Conservation (phyloP, 805 yeast genomes). For the Wickerhamiella bombiphila region DNA sequence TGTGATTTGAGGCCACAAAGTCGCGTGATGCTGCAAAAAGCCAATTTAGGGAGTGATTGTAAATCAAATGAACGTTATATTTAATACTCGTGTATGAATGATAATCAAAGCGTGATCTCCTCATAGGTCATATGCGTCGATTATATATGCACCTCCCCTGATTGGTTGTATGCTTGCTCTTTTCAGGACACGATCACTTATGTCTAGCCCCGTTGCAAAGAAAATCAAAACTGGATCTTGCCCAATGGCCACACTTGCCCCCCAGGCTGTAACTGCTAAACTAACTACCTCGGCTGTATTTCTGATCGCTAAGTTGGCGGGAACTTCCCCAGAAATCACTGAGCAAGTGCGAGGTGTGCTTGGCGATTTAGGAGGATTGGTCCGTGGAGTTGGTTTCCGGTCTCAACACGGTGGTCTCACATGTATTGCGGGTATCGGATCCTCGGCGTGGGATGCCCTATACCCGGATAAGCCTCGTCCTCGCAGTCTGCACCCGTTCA, state of each 20-base stretch:
- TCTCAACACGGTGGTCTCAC: conserved; percentile 1
- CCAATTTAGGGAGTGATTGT: no score
- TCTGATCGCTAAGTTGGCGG: neutral
- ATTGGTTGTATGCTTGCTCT: no score
- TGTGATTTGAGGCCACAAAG: no score
- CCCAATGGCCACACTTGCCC: neutral
- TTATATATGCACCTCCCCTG: no score
- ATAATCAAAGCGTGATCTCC: no score
- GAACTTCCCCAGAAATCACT: neutral
- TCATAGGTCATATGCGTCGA: no score
- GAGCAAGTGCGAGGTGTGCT: conserved; percentile 6
- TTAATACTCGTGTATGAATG: no score
- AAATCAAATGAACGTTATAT: no score
- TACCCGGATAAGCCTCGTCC: conserved; percentile 9
- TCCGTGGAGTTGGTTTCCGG: conserved; percentile 1
- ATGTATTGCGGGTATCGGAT: conserved; percentile 13
- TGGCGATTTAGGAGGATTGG: conserved; percentile 2
- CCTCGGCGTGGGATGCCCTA: conserved; percentile 12
- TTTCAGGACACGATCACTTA: no score
- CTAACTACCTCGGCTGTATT: neutral
- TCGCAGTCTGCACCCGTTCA: conserved; percentile 16
- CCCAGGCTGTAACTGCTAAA: conserved; percentile 1
- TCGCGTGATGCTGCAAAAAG: no score
- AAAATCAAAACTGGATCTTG: neutral
- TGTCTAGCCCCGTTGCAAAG: neutral